phyloP scores from a whole-genome alignment of 1,139 yeast species.

The Kluyveromyces sp. region DNA sequence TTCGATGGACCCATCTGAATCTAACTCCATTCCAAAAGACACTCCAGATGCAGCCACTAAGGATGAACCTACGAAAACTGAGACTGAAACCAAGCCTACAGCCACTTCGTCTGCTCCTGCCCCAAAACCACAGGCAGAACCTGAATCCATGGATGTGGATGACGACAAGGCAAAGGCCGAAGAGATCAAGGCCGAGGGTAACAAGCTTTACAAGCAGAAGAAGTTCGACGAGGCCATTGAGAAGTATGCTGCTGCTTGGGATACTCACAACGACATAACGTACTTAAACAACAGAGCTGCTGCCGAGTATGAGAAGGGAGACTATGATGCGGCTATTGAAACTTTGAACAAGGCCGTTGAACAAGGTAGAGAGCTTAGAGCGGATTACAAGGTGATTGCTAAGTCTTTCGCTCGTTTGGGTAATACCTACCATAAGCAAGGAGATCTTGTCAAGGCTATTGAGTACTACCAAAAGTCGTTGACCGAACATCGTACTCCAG shows the following conservation, averaged over 20 bases:
- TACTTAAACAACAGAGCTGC: constrained; percentile 96
- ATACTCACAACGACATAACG: constrained; percentile 74
- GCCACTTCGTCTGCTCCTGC: background rate
- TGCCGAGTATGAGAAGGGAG: constrained; percentile 94
- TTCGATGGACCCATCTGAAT: constrained; percentile 37
- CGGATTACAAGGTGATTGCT: constrained; percentile 87
- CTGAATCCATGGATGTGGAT: constrained; percentile 35
- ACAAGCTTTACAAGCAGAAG: constrained; percentile 75
- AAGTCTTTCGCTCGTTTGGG: constrained; percentile 93
- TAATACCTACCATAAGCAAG: constrained; percentile 67
- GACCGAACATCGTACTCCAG: constrained; percentile 97
- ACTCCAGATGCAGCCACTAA: constrained; percentile 22
- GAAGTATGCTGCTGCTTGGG: constrained; percentile 83
- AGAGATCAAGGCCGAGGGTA: constrained; percentile 77
- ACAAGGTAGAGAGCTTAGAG: constrained; percentile 80
- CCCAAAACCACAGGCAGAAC: constrained; percentile 20
- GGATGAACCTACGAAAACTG: constrained; percentile 18
- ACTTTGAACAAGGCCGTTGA: constrained; percentile 82
- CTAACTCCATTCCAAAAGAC: constrained; percentile 22
- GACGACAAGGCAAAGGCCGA: constrained; percentile 56
- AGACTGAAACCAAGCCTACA: constrained; percentile 21
- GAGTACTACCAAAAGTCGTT: constrained; percentile 81
- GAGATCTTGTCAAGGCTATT: constrained; percentile 65
- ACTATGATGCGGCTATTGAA: constrained; percentile 71
- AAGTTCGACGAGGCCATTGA: constrained; percentile 91